These are phyloP conservation scores for Cupressus sempervirens DNA, from an alignment of 75 land plant genomes.

Conservation along the genomic window DNA sequence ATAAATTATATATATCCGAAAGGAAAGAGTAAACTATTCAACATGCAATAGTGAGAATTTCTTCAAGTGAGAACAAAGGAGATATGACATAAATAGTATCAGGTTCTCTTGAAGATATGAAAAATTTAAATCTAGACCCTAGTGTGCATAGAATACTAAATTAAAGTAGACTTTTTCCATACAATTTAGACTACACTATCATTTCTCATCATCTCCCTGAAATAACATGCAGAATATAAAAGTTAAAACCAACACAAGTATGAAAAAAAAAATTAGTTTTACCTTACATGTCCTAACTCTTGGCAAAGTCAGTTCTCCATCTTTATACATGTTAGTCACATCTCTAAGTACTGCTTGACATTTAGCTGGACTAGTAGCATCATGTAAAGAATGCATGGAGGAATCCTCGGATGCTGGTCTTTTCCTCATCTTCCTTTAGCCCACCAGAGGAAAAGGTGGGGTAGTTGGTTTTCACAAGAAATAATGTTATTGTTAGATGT, in stretches of 20 bases:
- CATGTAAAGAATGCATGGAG: background rate
- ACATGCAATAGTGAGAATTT: background rate
- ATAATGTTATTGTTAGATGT: too few relatives aligned
- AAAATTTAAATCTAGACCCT: background rate
- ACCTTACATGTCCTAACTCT: too few relatives aligned
- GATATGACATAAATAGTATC: background rate
- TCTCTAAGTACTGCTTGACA: too few relatives aligned
- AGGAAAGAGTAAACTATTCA: background rate
- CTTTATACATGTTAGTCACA: too few relatives aligned
- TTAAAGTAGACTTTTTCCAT: background rate
- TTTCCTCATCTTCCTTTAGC: conserved; percentile 20
- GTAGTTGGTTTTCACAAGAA: conserved; percentile 14
- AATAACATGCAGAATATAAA: too few relatives aligned
- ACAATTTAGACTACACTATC: background rate
- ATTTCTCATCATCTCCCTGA: background rate
- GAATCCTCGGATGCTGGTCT: conserved; percentile 30
- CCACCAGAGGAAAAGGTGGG: conserved; percentile 7
- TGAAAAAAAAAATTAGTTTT: too few relatives aligned
- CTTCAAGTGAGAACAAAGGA: too few relatives aligned
- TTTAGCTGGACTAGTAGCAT: conserved; percentile 18
- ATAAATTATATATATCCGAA: background rate
- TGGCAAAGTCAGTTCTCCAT: too few relatives aligned
- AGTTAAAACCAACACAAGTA: too few relatives aligned
- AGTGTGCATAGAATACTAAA: background rate
- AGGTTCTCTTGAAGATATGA: background rate